Evolutionary conservation across 371 early-diverging fungal genomes (phyloP).

Genomic region (Sanchytrium tribonematis): DNA sequence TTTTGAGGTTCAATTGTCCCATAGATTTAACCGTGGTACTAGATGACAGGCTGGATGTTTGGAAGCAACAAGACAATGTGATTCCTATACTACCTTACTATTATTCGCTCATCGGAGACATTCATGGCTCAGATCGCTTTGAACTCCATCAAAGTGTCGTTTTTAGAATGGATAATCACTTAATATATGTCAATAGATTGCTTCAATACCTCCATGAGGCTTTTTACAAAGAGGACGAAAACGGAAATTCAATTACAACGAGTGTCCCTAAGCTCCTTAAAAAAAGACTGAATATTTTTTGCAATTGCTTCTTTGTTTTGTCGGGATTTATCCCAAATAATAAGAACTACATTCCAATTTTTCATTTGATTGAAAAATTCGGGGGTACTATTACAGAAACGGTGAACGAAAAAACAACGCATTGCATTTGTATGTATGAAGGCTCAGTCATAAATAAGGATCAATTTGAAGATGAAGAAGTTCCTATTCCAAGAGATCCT

Average conservation of each 20-base stretch:
- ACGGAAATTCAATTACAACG: not conserved
- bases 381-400: not conserved
- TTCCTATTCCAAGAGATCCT: not conserved
- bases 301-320: not conserved
- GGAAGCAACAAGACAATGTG: slow-evolving; percentile 11
- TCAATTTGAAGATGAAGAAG: not conserved
- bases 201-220: not conserved
- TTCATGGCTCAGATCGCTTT: slow-evolving; percentile 8
- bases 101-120: slow-evolving; percentile 10
- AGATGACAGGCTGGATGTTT: slow-evolving; percentile 15
- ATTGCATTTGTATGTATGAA: not conserved
- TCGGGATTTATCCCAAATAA: not conserved
- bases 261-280: not conserved
- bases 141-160: not conserved
- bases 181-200: not conserved
- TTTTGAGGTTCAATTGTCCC: slow-evolving; percentile 10
- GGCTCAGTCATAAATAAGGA: not conserved
- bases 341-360: not conserved
- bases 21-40: slow-evolving; percentile 11
- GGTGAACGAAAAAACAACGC: not conserved
- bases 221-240: not conserved
- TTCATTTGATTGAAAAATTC: not conserved
- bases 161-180: not conserved
- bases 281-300: not conserved
- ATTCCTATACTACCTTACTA: slow-evolving; percentile 11